Base-by-base conservation (phyloP, 2,329 filamentous ascomycete species). In the Amphichorda felina region DNA sequence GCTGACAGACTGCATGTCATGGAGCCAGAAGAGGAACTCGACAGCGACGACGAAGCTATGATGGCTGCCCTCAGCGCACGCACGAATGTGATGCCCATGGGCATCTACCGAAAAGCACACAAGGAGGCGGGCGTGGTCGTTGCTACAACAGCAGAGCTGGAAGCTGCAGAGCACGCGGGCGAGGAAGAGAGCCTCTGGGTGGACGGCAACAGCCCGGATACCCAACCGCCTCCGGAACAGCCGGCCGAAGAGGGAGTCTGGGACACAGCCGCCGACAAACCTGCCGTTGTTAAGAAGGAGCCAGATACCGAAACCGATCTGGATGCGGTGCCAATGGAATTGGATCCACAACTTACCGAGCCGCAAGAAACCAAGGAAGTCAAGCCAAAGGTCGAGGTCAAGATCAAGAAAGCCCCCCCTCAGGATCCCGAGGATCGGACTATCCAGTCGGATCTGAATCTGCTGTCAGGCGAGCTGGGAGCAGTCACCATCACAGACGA, bases 81-180 rank as follows among this genome's bases (percentile, higher is more conserved):
- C 15, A 33, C 48, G 33, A 47, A 45, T 40, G 56, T 45, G 34
- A 57, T 74, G 43, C 72, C 72, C 13, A 68, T 75, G 57, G 70
- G 70, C 33, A 72, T 76, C 43, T 61, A 64, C 43, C 63, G 72
- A 40, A 59, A 60, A 40, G 65, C 72, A 43, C 67, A 72, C 44
- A 66, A 71, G 48, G 66, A 73, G 13, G 57, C 64, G 17, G 66
- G 63, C n/a, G 52, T 71, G 21, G 59, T 67, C 35, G 66, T 75
- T 33, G 66, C 70, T 9, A 73, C 69, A 0, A 66, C 68, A n/a
- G 70, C 68, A 26, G 71, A 76, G 43, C 57, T 75, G 10, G 67
- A 73, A 42, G 70, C 68, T 1, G 64, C 68, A 35, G 67, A 74
- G 39, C 62, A 64, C 3, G 61, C 55, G 1, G 46, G 58, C 8